Percentiles rank a stretch among this genome's conserved stretches.
phyloP scores from a whole-genome alignment of 768 basidiomycete genomes.

The Hortiboletus flavorubellus region DNA sequence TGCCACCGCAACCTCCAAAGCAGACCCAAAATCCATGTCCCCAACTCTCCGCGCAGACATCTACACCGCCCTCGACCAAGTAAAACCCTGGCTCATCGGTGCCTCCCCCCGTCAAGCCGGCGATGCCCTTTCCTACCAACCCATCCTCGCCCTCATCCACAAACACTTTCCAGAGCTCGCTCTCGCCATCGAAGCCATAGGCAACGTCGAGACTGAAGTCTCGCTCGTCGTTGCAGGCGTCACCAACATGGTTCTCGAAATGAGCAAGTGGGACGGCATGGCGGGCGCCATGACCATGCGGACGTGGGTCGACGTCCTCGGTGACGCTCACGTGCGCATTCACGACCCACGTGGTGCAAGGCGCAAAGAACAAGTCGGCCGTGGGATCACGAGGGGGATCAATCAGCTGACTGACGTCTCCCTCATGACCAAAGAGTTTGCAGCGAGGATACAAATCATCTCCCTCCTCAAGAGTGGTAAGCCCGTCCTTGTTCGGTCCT shows the following conservation, averaged over 20 bases:
- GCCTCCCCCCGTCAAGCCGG: slow-evolving; percentile 44
- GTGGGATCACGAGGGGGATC: slow-evolving; percentile 49
- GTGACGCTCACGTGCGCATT: slow-evolving; percentile 39
- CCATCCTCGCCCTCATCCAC: slow-evolving; percentile 43
- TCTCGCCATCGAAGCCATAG: slow-evolving; percentile 45
- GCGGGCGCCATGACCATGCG: slow-evolving; percentile 54
- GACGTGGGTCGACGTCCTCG: slow-evolving; percentile 50
- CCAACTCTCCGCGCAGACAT: slow-evolving; percentile 50
- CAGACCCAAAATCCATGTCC: slow-evolving; percentile 39
- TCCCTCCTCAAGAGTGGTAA: slow-evolving; percentile 49
- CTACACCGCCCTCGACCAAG: slow-evolving; percentile 46
- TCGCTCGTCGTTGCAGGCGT: slow-evolving; percentile 49
- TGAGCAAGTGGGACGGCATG: slow-evolving; percentile 56
- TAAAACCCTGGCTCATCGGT: slow-evolving; percentile 45
- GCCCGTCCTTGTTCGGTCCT: slow-evolving; percentile 12
- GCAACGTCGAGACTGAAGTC: slow-evolving; percentile 46
- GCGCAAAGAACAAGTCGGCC: slow-evolving; percentile 42
- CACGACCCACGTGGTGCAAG: slow-evolving; percentile 9
- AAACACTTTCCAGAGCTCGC: slow-evolving; percentile 47
- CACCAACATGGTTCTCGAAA: slow-evolving; percentile 52
- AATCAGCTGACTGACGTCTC: slow-evolving; percentile 48
- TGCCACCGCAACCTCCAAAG: slow-evolving; percentile 18
- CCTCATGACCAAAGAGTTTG: slow-evolving; percentile 53
- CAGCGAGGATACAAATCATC: slow-evolving; percentile 52
- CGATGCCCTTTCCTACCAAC: slow-evolving; percentile 49